These are phyloP conservation scores for Cephalotrichum gorgonifer DNA, from an alignment of 2,329 filamentous ascomycete genomes.

Conservation along the genomic window DNA sequence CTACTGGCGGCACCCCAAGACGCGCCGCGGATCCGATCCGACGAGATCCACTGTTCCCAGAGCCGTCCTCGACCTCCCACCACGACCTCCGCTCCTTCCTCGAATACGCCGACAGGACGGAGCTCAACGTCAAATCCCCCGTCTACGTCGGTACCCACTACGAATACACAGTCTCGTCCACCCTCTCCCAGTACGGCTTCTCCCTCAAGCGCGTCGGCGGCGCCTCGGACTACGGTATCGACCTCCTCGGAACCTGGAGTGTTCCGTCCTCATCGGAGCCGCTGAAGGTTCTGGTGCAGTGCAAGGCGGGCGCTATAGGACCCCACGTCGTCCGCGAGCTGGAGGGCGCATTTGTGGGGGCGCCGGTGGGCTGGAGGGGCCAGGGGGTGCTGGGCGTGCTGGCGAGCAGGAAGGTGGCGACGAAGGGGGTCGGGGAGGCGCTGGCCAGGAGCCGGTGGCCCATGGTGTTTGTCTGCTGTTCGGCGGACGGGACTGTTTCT, in stretches of 20 bases:
- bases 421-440: slow-evolving; percentile 67
- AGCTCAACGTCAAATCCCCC: slow-evolving; percentile 44
- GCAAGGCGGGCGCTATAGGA: slow-evolving; percentile 51
- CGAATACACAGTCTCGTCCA: slow-evolving; percentile 56
- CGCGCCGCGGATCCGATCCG: not conserved
- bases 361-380: slow-evolving; percentile 62
- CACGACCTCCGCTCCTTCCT: slow-evolving; percentile 55
- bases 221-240: slow-evolving; percentile 59
- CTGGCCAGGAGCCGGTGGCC: slow-evolving; percentile 57
- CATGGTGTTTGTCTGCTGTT: slow-evolving; percentile 60
- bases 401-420: slow-evolving; percentile 58
- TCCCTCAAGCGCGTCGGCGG: slow-evolving; percentile 55
- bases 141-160: slow-evolving; percentile 66
- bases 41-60: not conserved
- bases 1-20: not conserved
- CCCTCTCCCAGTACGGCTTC: slow-evolving; percentile 53
- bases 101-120: slow-evolving; percentile 46
- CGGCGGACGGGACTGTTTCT: slow-evolving; percentile 42
- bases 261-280: slow-evolving; percentile 31
- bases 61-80: slow-evolving; percentile 32
- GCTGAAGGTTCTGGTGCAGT: slow-evolving; percentile 49
- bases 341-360: slow-evolving; percentile 66
- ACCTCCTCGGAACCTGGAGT: slow-evolving; percentile 62
- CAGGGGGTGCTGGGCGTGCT: slow-evolving; percentile 59
- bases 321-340: slow-evolving; percentile 62